These are phyloP conservation scores for Lentinus tigrinus DNA, from an alignment of 768 basidiomycete species.

Conservation along the genomic window DNA sequence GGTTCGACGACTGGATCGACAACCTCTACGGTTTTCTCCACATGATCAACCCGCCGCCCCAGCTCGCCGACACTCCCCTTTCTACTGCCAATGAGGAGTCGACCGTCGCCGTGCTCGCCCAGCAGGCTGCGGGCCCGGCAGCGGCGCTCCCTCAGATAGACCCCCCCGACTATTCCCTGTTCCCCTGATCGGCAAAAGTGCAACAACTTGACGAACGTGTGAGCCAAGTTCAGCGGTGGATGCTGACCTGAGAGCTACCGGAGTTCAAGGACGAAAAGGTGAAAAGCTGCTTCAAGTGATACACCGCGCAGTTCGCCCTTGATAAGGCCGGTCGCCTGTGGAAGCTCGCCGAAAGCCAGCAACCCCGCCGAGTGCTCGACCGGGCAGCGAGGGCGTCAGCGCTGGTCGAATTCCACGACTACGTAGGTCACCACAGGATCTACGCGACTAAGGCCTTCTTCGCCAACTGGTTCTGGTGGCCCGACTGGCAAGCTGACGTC, in stretches of 20 bases:
- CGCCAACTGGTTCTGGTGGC: conserved; percentile 28
- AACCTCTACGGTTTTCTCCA: conserved; percentile 9
- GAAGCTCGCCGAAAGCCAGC: neutral
- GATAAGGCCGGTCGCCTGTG: no score
- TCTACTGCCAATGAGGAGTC: neutral
- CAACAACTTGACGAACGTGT: no score
- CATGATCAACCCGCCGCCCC: neutral
- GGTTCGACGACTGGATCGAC: conserved; percentile 21
- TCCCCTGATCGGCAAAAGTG: no score
- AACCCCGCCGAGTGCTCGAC: conserved; percentile 2
- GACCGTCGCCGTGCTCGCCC: no score
- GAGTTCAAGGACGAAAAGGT: no score
- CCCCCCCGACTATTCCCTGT: no score
- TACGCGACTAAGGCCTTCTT: conserved; percentile 6
- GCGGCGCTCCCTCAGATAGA: no score
- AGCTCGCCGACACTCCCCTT: neutral
- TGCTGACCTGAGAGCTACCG: no score
- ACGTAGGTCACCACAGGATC: conserved; percentile 20
- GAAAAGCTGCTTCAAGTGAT: no score
- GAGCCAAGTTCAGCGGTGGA: no score
- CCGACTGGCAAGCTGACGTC: conserved; percentile 17
- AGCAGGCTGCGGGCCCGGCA: no score
- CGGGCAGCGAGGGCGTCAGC: conserved; percentile 1
- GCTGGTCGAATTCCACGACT: conserved; percentile 13
- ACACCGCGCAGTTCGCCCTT: no score